Conservation (phyloP, 192 early-diverging fungal genomes). For the Anaeromyces robustus region DNA sequence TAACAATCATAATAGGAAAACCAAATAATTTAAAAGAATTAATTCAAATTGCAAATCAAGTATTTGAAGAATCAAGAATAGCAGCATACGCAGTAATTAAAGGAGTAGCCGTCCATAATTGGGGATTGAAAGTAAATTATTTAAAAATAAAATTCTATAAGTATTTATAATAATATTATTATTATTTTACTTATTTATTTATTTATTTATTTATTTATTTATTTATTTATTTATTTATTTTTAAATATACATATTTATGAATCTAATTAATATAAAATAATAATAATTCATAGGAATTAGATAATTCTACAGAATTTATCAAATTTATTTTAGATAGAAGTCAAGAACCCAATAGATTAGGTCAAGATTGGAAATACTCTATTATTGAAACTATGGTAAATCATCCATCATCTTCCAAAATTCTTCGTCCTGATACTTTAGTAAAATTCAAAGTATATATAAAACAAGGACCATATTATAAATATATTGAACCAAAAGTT, state of each 20-base stretch:
- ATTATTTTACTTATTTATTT: not conserved
- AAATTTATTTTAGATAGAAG: not conserved
- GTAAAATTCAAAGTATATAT: not conserved
- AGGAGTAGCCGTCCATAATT: not conserved
- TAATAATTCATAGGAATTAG: not conserved
- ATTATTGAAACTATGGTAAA: not conserved
- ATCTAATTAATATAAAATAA: too few relatives aligned
- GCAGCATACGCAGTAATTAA: not conserved
- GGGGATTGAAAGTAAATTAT: not conserved
- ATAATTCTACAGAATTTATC: not conserved
- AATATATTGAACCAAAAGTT: not conserved
- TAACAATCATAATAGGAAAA: not conserved
- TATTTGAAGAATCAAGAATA: not conserved
- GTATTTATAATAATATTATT: too few relatives aligned
- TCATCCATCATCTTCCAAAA: not conserved
- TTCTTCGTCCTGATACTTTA: not conserved
- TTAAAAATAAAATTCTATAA: too few relatives aligned
- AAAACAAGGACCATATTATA: not conserved
- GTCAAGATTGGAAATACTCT: not conserved
- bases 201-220: not conserved
- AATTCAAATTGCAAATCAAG: not conserved
- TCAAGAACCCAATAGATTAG: not conserved
- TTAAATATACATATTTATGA: not conserved
- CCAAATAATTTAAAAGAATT: not conserved
- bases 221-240: not conserved